Evolutionary conservation across 2,329 filamentous ascomycete genomes (phyloP), one percentile per base, ranked within the genome.

Genomic region (Trichothecium roseum): DNA sequence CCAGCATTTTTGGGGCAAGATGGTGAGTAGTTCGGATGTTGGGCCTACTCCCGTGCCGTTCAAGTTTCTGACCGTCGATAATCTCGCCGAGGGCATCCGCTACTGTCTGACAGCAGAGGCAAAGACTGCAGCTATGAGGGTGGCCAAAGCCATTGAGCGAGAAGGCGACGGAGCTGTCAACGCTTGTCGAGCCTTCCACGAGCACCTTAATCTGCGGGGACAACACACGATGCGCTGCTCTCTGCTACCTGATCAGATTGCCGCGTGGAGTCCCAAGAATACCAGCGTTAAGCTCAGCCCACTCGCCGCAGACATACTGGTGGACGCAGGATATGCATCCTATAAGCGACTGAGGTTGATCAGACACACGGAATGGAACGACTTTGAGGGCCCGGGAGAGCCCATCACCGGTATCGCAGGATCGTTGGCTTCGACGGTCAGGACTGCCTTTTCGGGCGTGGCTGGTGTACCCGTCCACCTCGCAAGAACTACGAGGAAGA

Each of bases 1-100:
- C 49, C 82, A 87, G 53, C 71, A 79, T 33, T 87, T 87, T 50
- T 87, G 83, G 82, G 82, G 81, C 3, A 64, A 66, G 14, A 83
- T 83, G 74, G 67, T 86, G 1, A 67, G 66, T 4, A 71, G 66
- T 24, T 67, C 75, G 2, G 69, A 71, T 18, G 81, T 79, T 1
- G 82, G 82, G 1, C 77, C 81, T 0, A 59, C 70, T 29, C 71
- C 79, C 2, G 68, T 84, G 8, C 80, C 80, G 0, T 82, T 84
- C 57, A 84, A 84, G 55, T 57, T 68, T 8, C 55, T 87, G 2
- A 74, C 65, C 2, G 68, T 65, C 1, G 75, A 84, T 39, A 74
- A 70, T 30, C 56, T 86, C 2, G 75, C 75, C 0, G 74, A 81
- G n/a, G 81, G 79, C 1, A 86, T 86, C 54, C 71, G 70, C 51